These are phyloP conservation scores for Brassica juncea DNA, from an alignment of 345 rosid species.

Conservation along the genomic window DNA sequence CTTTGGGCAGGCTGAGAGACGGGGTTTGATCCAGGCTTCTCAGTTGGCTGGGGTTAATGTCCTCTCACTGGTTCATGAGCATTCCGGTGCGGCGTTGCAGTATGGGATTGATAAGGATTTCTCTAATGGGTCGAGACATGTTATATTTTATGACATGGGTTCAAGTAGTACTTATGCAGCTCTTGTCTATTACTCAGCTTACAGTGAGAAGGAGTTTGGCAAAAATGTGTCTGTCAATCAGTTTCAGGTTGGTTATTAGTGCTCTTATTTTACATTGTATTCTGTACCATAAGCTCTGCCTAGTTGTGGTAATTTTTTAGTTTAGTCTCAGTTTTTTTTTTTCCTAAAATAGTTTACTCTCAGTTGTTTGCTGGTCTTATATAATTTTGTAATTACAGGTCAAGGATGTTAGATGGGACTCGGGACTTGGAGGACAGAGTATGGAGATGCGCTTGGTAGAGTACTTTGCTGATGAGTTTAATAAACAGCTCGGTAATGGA, in stretches of 20 bases:
- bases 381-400: constrained; percentile 49
- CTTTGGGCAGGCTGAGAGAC: constrained; percentile 95
- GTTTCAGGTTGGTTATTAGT: constrained; percentile 83
- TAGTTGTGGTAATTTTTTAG: background rate
- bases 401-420: constrained; percentile 98
- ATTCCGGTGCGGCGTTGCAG: constrained; percentile 96
- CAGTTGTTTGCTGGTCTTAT: background rate
- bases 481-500: constrained; percentile 83
- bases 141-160: constrained; percentile 96
- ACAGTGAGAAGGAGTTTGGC: constrained; percentile 78
- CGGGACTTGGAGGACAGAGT: constrained; percentile 86
- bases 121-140: constrained; percentile 81
- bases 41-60: constrained; percentile 91
- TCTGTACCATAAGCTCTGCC: background rate
- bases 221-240: constrained; percentile 88
- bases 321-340: background rate
- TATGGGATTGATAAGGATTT: constrained; percentile 98
- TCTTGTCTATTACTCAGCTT: constrained; percentile 85
- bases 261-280: background rate
- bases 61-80: constrained; percentile 79
- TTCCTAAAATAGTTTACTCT: background rate
- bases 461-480: constrained; percentile 92
- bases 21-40: constrained; percentile 82
- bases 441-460: constrained; percentile 91
- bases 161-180: constrained; percentile 87